Base-by-base conservation (phyloP, 305 asterid species). In the Solanum hybrid region DNA sequence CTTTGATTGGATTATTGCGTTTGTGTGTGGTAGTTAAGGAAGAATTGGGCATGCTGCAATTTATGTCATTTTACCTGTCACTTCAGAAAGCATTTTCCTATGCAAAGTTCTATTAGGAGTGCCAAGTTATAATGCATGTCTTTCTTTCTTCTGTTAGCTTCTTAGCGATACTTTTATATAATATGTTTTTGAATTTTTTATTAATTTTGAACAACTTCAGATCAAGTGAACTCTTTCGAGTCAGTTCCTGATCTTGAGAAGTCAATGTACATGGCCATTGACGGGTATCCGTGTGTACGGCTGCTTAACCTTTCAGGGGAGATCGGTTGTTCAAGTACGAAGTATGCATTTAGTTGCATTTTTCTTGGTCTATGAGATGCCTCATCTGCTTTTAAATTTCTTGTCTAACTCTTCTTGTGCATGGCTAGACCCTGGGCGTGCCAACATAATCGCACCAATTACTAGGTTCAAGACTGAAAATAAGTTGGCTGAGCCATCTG, bases 181-280 rank as follows among this genome's bases (percentile, higher is more conserved):
- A 71, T 90, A 17, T 46, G 37, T 29, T 42, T 46, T 80, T 90
- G 85, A 79, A 77, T 85, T 87, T 79, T 0, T 90, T 77, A 73
- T 88, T 85, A 86, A 90, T 76, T 60, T 92, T 90, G 73, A 86
- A 86, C 94, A 92, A 94, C 94, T 88, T 92, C 97, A 91, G 96
- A 92, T 90, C 92, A 87, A 90, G 93, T 91, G 87, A 94, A 91
- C 16, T 92, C 98, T 37, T 92, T 96, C 88, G 94, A 96, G 92
- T 97, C 99, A 4, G 99, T 96, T 92, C 99, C 99, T 91, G 99
- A 96, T 94, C 98, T 97, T 82, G 99, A 94, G 91, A 96, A 94
- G 92, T 95, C 98, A 89, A 97, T 97, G 99, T 97, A 96, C 93
- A 90, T 87, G 34, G 90, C 92, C 88, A 91, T 97, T 92, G 98